phyloP scores from a whole-genome alignment of 2,329 filamentous ascomycete species.

The Trichoderma simmonsii region DNA sequence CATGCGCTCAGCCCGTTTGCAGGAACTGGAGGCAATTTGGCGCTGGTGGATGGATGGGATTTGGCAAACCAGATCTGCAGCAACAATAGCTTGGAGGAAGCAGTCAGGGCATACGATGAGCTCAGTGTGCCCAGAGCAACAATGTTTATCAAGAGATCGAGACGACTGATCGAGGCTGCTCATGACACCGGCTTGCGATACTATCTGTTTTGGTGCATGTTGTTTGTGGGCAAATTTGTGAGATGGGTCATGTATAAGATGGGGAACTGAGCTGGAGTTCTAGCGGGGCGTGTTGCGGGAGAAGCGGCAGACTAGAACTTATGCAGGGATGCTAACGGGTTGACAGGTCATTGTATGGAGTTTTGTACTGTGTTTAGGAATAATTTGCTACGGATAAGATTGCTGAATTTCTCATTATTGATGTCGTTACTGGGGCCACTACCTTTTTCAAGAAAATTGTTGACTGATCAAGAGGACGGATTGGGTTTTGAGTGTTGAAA shows the following conservation, averaged over 20 bases:
- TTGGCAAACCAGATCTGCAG: constrained; percentile 42
- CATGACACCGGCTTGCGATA: constrained; percentile 19
- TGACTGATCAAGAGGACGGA: not conserved
- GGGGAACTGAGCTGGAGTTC: not conserved
- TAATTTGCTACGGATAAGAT: not conserved
- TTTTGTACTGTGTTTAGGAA: not conserved
- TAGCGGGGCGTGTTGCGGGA: not conserved
- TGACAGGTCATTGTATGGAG: not conserved
- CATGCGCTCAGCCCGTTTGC: constrained; percentile 50
- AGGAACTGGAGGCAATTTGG: constrained; percentile 48
- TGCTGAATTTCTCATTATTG: not conserved
- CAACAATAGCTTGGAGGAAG: constrained; percentile 24
- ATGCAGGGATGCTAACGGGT: not conserved
- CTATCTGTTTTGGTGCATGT: constrained; percentile 22
- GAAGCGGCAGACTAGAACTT: not conserved
- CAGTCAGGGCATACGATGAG: constrained; percentile 33
- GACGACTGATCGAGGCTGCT: constrained; percentile 18
- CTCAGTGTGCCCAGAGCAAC: constrained; percentile 32
- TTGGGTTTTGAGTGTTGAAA: not conserved
- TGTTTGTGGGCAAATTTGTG: constrained; percentile 22
- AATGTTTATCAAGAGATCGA: constrained; percentile 24
- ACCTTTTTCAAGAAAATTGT: not conserved
- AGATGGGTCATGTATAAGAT: constrained; percentile 23
- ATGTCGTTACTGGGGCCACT: not conserved
- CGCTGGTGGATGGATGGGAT: constrained; percentile 46